Base-by-base conservation (phyloP, 768 basidiomycete genomes). In the Ramaria sp. region DNA sequence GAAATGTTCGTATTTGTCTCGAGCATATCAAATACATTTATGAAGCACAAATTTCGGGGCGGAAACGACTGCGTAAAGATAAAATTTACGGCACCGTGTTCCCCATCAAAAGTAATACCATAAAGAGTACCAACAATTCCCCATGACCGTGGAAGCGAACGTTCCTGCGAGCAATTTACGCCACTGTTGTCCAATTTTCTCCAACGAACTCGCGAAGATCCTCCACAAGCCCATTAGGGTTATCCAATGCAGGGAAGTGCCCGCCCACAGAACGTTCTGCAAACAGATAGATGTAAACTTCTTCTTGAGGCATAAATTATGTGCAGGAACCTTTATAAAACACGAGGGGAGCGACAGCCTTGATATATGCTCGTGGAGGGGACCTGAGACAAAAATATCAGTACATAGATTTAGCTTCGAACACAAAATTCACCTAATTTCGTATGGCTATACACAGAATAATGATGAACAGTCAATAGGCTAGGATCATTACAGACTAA, bases 231-330 rank as follows among this genome's bases (percentile, higher is more conserved):
- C 39, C 61, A 8, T 55, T 20, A 34, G 60, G 60, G 42, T 53
- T 57, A 50, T 62, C 60, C 22, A 60, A 50, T 15, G 60, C 59
- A 4, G 61, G 57, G 45, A 62, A 62, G 56, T 58, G 62, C 37
- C 60, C 61, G 22, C 61, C 59, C 18, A 48, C 41, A 7, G 39
- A 39, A 30, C 50, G 58, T 47, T 56, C 57, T 56, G 34, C 1
- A 15, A 5, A 41, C 13, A 13, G 25, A 28, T 42, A 27, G 45
- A 25, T 24, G 7, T 25, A 5, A 6, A 16, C 28, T 7, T 27
- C 28, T 27, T 47, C 25, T 10, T 1, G 9, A 9, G 15, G 9
- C 20, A 24, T 41, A 7, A 22, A 41, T 15, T 10, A 9, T 39
- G 37, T 15, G 3, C 16, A 50, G 56, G 30, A 6, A 60, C 60